A percentile compares a stretch with the other conserved stretches of the same genome.
Conservation (phyloP, 495 filamentous ascomycete genomes). For the Talaromyces ruber region DNA sequence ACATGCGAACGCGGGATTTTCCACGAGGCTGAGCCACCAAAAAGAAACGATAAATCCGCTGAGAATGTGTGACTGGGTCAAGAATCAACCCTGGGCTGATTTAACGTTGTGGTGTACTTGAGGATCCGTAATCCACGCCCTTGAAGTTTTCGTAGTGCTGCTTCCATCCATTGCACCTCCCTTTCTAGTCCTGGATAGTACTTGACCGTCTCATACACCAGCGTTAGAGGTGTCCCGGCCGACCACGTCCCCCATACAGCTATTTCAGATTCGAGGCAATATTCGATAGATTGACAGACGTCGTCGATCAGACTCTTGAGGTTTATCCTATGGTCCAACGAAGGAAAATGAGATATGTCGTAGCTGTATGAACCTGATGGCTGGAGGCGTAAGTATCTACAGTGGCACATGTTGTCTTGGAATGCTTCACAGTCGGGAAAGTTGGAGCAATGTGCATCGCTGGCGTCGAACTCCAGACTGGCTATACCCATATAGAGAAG, state of each 20-base stretch:
- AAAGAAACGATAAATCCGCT: not conserved
- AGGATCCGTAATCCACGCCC: not conserved
- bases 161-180: constrained; percentile 5
- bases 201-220: constrained; percentile 4
- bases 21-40: not conserved
- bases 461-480: not conserved
- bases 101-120: constrained; percentile 1
- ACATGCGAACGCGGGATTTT: not conserved
- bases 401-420: constrained; percentile 1
- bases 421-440: constrained; percentile 3
- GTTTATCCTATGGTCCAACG: constrained; percentile 15
- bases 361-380: constrained; percentile 1
- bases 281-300: constrained; percentile 26
- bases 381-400: not conserved
- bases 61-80: not conserved
- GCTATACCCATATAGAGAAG: constrained; percentile 12
- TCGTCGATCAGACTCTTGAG: constrained; percentile 15
- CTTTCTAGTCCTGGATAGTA: not conserved
- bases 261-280: constrained; percentile 13
- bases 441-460: not conserved
- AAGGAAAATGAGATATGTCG: constrained; percentile 9
- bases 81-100: not conserved
- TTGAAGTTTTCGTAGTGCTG: constrained; percentile 1
- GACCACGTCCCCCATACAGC: constrained; percentile 1
- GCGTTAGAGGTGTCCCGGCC: not conserved